Evolutionary conservation across 2,329 filamentous ascomycete species (phyloP).

Genomic region (Cladophialophora bantiana): DNA sequence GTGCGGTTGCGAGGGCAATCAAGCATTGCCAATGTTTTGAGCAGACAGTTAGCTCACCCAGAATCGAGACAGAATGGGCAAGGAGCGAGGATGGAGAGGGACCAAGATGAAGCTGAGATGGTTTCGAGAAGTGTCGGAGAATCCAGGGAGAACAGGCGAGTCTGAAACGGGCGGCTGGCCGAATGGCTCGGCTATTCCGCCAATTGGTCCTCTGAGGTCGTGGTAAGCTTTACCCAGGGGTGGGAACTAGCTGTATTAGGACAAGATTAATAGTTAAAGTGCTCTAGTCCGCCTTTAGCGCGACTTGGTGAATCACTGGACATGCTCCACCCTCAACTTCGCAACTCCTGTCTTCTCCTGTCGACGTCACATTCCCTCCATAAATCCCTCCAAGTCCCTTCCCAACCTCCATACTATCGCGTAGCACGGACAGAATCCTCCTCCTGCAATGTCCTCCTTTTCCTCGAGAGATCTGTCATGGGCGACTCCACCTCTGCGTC

Average conservation of each 20-base stretch:
- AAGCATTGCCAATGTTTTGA: slow-evolving; percentile 39
- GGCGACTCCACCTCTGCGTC: neutral
- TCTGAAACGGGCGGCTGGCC: slow-evolving; percentile 34
- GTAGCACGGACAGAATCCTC: neutral
- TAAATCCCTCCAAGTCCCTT: neutral
- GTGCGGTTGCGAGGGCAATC: slow-evolving; percentile 15
- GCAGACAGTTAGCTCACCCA: slow-evolving; percentile 18
- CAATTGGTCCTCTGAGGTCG: slow-evolving; percentile 14
- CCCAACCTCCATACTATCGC: slow-evolving; percentile 2
- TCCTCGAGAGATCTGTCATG: neutral
- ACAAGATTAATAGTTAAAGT: slow-evolving; percentile 5
- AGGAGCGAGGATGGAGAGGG: slow-evolving; percentile 17
- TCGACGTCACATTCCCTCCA: slow-evolving; percentile 26
- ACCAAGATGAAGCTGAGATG: slow-evolving; percentile 35
- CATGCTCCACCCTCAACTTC: no score
- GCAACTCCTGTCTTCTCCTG: slow-evolving; percentile 20
- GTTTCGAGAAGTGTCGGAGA: slow-evolving; percentile 38
- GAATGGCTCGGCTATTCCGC: neutral
- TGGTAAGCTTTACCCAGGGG: neutral
- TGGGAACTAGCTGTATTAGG: slow-evolving; percentile 9
- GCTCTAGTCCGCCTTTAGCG: neutral
- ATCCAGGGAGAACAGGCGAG: slow-evolving; percentile 17
- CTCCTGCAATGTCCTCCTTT: slow-evolving; percentile 29
- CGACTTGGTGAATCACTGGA: slow-evolving; percentile 9
- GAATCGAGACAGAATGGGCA: slow-evolving; percentile 26